A percentile compares a stretch with the other conserved stretches of the same genome.
These are phyloP conservation scores for Coemansia sp. DNA, from an alignment of 192 early-diverging fungal genomes.

Conservation along the genomic window DNA sequence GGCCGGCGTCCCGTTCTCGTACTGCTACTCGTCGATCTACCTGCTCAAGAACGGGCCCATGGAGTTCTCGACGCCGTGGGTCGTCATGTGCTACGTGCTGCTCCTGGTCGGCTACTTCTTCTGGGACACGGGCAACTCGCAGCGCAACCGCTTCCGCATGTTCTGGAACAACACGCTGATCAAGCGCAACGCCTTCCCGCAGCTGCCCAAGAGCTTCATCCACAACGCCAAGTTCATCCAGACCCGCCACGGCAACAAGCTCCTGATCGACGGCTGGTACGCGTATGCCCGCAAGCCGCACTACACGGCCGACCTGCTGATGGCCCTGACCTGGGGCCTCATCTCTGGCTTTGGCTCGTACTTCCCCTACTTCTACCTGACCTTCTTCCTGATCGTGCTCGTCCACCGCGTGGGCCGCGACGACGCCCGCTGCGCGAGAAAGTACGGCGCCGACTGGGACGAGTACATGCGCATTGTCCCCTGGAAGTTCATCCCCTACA, in stretches of 20 bases:
- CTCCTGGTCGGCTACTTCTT: conserved; percentile 67
- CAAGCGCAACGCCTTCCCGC: conserved; percentile 55
- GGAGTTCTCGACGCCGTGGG: conserved; percentile 55
- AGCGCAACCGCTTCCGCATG: conserved; percentile 87
- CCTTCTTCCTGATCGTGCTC: conserved; percentile 89
- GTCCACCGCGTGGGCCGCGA: conserved; percentile 87
- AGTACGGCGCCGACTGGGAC: conserved; percentile 96
- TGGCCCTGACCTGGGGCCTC: conserved; percentile 90
- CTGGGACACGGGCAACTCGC: conserved; percentile 84
- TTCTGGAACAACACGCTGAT: conserved; percentile 53
- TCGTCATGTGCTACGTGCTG: conserved; percentile 47
- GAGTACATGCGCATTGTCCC: conserved; percentile 78
- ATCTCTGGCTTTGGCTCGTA: conserved; percentile 74
- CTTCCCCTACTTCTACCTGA: conserved; percentile 91
- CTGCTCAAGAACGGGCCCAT: conserved; percentile 68
- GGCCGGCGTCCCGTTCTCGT: conserved; percentile 90
- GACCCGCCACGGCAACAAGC: conserved; percentile 75
- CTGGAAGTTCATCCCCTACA: conserved; percentile 80
- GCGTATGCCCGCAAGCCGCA: conserved; percentile 88
- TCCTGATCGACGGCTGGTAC: conserved; percentile 91
- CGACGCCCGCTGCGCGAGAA: conserved; percentile 80
- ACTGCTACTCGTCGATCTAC: conserved; percentile 83
- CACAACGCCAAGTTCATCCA: conserved; percentile 82
- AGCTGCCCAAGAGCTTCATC: conserved; percentile 61
- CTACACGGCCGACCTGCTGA: conserved; percentile 92